Evolutionary conservation across 176 grass and related monocot species (phyloP).

Genomic region (Zizania latifolia): DNA sequence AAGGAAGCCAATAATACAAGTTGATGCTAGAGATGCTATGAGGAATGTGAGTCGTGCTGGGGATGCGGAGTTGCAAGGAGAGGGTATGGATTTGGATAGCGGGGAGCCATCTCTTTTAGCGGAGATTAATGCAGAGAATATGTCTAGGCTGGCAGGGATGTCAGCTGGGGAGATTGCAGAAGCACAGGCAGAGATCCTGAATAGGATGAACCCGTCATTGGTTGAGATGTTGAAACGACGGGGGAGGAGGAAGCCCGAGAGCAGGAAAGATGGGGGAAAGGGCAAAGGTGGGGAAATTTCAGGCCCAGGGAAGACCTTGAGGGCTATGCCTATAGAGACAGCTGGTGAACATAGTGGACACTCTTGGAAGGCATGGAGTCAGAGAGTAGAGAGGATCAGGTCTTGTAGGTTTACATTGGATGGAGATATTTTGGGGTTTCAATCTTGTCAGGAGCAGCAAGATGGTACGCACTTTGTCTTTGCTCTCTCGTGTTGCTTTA

Average conservation of each 20-base stretch:
- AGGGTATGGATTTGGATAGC: slow-evolving; percentile 26
- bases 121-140: slow-evolving; percentile 71
- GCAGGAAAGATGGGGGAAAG: slow-evolving; percentile 14
- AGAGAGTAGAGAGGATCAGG: slow-evolving; percentile 77
- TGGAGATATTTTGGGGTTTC: slow-evolving; percentile 60
- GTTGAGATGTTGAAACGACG: slow-evolving; percentile 61
- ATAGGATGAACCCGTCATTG: slow-evolving; percentile 70
- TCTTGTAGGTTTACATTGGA: slow-evolving; percentile 69
- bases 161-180: slow-evolving; percentile 78
- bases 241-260: slow-evolving; percentile 42
- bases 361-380: slow-evolving; percentile 79
- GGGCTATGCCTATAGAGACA: slow-evolving; percentile 14
- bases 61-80: not conserved
- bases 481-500: slow-evolving; percentile 7
- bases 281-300: slow-evolving; percentile 10
- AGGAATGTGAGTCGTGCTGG: not conserved
- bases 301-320: slow-evolving; percentile 16
- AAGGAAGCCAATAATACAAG: not conserved
- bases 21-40: not conserved
- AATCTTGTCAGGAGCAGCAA: slow-evolving; percentile 39
- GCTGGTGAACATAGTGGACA: slow-evolving; percentile 31
- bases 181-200: slow-evolving; percentile 69
- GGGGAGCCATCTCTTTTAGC: slow-evolving; percentile 28
- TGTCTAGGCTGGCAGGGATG: slow-evolving; percentile 63
- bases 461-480: slow-evolving; percentile 47